Percentiles rank a stretch among this genome's conserved stretches.
phyloP scores from a whole-genome alignment of 2,329 filamentous ascomycete genomes.

The Botryotinia convoluta region DNA sequence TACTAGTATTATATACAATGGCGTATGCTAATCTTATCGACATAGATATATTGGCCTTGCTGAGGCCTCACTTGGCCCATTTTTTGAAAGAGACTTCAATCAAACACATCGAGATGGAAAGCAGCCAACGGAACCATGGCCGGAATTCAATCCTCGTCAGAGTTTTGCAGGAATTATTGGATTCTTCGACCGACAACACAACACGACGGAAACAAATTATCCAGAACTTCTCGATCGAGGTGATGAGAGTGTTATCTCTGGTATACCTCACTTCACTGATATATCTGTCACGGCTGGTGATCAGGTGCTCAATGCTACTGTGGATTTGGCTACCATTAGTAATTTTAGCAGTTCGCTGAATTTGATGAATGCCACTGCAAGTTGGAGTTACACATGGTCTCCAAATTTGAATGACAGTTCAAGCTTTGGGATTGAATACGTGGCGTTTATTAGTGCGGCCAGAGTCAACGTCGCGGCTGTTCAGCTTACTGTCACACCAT shows the following conservation, averaged over 20 bases:
- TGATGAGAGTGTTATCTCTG: conserved; percentile 62
- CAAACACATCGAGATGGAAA: conserved; percentile 24
- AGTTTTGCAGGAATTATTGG: conserved; percentile 66
- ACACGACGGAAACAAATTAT: conserved; percentile 58
- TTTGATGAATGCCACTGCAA: conserved; percentile 15
- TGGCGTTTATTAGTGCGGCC: conserved; percentile 32
- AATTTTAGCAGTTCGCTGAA: conserved; percentile 59
- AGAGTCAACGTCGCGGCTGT: conserved; percentile 24
- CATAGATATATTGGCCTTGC: conserved; percentile 23
- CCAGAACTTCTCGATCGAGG: conserved; percentile 61
- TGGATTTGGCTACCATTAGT: conserved; percentile 53
- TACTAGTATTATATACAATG: not conserved
- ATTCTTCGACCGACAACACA: conserved; percentile 60
- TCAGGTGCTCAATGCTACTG: conserved; percentile 56
- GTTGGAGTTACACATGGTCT: conserved; percentile 23
- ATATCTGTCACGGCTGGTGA: conserved; percentile 53
- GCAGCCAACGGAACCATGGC: conserved; percentile 55
- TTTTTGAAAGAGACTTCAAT: conserved; percentile 27
- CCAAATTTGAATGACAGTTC: conserved; percentile 44
- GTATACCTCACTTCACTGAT: conserved; percentile 63
- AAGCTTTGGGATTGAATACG: conserved; percentile 59
- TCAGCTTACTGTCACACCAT: conserved; percentile 21
- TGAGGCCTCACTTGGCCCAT: conserved; percentile 23
- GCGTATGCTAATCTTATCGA: not conserved
- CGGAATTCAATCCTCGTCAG: conserved; percentile 60